Evolutionary conservation across 768 basidiomycete species (phyloP), one percentile per base, ranked within the genome.

Genomic region (Boletus fagicola): DNA sequence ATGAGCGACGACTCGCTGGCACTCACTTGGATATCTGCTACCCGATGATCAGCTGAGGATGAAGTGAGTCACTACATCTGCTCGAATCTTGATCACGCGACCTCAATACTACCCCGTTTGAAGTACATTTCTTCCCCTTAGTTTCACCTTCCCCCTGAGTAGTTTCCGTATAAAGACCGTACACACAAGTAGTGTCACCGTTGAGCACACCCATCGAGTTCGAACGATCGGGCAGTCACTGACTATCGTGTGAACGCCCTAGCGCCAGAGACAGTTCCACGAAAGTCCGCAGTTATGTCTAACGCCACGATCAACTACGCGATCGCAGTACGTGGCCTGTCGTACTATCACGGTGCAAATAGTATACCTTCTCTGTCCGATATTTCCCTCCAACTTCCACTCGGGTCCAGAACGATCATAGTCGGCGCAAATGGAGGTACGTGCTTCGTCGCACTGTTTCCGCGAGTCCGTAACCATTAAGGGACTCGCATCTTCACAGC

Each of bases 341-440:
- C 87, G 6, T 94, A 86, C 70, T 53, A 69, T 15, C 86, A 91
- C 64, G 72, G 70, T 22, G 62, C 76, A 8, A 62, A 59, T 47
- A 60, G 65, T 4, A 67, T 74, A 3, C 78, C 83, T 2, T 83
- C 91, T 1, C 81, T 99, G 39, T 62, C 75, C 11, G 76, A 87
- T 63, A 78, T 98, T 60, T 77, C 77, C 61, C 74, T 98, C 30
- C 62, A 77, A 52, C 81, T 98, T 5, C 84, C 84, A 2, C 76
- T 73, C 18, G 96, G 93, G 1, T 88, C 88, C 2, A 81, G 95
- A 48, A 93, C 91, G 48, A 80, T 99, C 58, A 75, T 98, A 45
- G 77, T 98, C 40, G 96, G 97, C 48, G 92, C 94, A 22, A 98
- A 98, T 70, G 96, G 96, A 74, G 94, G 94, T 91, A 53, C 58